phyloP scores from a whole-genome alignment of 108 stramenopile genomes.

The Heterococcus sp. region DNA sequence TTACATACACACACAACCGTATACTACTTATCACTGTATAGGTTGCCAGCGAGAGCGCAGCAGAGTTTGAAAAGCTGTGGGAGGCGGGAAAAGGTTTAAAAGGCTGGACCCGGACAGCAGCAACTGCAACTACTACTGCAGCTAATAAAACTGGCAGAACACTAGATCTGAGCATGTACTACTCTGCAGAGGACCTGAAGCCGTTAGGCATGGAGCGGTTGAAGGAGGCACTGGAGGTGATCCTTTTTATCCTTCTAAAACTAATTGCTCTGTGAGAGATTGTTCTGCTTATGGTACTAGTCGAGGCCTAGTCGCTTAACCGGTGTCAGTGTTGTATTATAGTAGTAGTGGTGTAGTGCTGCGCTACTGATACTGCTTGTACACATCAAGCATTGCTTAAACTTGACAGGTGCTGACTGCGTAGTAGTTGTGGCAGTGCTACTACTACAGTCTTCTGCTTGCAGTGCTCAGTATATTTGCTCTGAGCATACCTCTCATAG shows the following conservation, averaged over 20 bases:
- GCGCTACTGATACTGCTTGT: no score
- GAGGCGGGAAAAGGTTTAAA: conserved; percentile 13
- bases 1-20: no score
- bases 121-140: background rate
- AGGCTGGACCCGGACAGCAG: conserved; percentile 5
- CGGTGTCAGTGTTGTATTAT: background rate
- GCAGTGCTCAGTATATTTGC: no score
- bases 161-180: conserved; percentile 17
- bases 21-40: background rate
- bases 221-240: conserved; percentile 72
- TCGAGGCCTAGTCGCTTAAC: background rate
- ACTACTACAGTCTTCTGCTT: no score
- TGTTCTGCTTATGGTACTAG: background rate
- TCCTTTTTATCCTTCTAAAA: no score
- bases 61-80: conserved; percentile 26
- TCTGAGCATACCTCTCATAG: no score
- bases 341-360: no score
- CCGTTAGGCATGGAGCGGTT: conserved; percentile 73
- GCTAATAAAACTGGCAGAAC: background rate
- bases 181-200: conserved; percentile 44
- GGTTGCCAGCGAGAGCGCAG: conserved; percentile 18
- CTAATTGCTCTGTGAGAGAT: background rate
- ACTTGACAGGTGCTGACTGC: background rate
- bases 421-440: no score
- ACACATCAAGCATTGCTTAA: background rate